phyloP scores from a whole-genome alignment of 2,329 filamentous ascomycete genomes.

The Orbilia ellipsospora region DNA sequence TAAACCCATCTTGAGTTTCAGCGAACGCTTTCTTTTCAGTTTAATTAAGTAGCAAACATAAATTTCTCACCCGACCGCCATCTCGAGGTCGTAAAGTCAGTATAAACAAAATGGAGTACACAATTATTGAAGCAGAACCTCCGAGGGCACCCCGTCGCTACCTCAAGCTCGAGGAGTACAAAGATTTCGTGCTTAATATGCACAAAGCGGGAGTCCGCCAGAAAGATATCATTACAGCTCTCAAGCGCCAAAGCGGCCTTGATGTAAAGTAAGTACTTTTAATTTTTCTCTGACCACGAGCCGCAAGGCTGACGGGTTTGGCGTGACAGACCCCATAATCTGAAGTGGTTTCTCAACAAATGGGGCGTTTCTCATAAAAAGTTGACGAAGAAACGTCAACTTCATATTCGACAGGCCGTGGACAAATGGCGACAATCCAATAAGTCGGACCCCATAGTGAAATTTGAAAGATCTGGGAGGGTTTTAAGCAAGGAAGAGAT shows the following conservation, averaged over 20 bases:
- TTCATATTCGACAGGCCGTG: conserved; percentile 10
- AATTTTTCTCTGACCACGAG: too few relatives aligned
- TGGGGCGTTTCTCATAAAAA: conserved; percentile 24
- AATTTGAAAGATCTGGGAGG: not conserved
- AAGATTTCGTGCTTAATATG: conserved; percentile 2
- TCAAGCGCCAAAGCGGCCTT: conserved; percentile 10
- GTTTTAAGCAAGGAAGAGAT: not conserved
- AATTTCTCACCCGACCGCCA: too few relatives aligned
- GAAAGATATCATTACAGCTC: conserved; percentile 11
- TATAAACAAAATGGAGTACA: not conserved
- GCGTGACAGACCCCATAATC: conserved; percentile 2
- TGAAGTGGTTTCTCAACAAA: conserved; percentile 23
- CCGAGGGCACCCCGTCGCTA: conserved; percentile 12
- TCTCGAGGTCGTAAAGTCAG: too few relatives aligned
- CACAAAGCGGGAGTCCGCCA: conserved; percentile 15
- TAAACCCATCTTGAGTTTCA: too few relatives aligned
- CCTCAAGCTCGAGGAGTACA: conserved; percentile 5
- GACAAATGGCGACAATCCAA: not conserved
- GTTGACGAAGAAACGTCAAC: conserved; percentile 22
- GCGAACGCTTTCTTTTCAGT: too few relatives aligned
- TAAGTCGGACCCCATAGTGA: not conserved
- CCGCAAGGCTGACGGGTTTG: not conserved
- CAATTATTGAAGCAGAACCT: not conserved
- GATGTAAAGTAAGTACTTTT: conserved; percentile 2
- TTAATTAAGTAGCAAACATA: too few relatives aligned